These are phyloP conservation scores for Betula pendula DNA, from an alignment of 306 rosid species.

Conservation along the genomic window DNA sequence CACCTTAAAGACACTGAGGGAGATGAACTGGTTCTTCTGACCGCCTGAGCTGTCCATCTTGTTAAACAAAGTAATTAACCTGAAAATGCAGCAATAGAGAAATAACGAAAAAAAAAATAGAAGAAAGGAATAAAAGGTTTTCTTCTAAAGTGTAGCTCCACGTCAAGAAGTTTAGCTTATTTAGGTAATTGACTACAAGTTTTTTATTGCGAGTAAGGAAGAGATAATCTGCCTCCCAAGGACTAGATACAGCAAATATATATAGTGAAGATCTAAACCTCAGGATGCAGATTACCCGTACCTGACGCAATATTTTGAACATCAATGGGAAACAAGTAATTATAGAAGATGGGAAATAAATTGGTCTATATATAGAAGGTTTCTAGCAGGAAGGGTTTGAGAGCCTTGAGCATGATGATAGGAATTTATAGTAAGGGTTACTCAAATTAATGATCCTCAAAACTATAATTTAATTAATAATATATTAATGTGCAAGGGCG, in stretches of 20 bases:
- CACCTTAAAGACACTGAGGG: not conserved
- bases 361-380: constrained; percentile 17
- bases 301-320: constrained; percentile 39
- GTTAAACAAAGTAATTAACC: not conserved
- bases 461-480: constrained; percentile 8
- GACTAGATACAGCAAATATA: constrained; percentile 38
- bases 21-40: not conserved
- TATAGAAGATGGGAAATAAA: not conserved
- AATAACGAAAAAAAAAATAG: not conserved
- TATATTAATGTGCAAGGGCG: constrained; percentile 6
- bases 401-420: constrained; percentile 16
- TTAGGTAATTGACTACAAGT: not conserved
- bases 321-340: not conserved
- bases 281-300: constrained; percentile 67
- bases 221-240: constrained; percentile 59
- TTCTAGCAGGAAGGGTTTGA: constrained; percentile 17
- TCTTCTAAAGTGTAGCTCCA: not conserved
- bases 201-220: constrained; percentile 28
- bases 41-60: not conserved
- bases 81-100: constrained; percentile 14
- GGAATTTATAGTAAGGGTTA: constrained; percentile 51
- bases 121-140: not conserved
- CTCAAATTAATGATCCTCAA: constrained; percentile 29
- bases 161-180: not conserved
- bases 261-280: constrained; percentile 62